Evolutionary conservation across 306 rosid genomes (phyloP).

Genomic region (Corylus avellana): DNA sequence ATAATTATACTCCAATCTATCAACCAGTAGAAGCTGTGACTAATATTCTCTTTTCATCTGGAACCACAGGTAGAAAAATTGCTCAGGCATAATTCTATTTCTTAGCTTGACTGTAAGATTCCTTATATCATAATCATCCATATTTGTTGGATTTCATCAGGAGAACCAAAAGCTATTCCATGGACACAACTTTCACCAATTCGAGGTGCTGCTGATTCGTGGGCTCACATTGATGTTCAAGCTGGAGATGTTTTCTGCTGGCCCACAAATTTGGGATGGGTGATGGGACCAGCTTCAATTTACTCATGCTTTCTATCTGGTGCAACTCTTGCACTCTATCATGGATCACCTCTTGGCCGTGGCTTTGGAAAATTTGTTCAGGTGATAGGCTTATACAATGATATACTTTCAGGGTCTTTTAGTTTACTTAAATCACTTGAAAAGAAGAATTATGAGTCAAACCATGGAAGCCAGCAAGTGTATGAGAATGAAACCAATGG

Average conservation of each 20-base stretch:
- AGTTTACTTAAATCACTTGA: neutral
- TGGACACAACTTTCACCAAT: conserved; percentile 93
- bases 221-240: conserved; percentile 65
- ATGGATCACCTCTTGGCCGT: conserved; percentile 87
- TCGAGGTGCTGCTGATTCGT: conserved; percentile 70
- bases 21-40: conserved; percentile 63
- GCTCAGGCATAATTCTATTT: neutral
- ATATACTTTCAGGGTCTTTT: neutral
- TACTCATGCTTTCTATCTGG: conserved; percentile 75
- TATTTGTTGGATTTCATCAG: conserved; percentile 38
- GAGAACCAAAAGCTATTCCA: conserved; percentile 95
- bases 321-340: conserved; percentile 89
- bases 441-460: conserved; percentile 4
- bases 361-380: conserved; percentile 93
- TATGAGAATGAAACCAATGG: conserved; percentile 4
- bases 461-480: neutral
- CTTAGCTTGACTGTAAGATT: neutral
- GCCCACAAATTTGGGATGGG: conserved; percentile 98
- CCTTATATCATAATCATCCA: conserved; percentile 16
- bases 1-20: conserved; percentile 53
- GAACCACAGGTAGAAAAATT: conserved; percentile 77
- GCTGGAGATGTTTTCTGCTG: conserved; percentile 73
- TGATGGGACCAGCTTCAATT: conserved; percentile 71
- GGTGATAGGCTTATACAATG: conserved; percentile 37
- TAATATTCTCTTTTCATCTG: conserved; percentile 91